Base-by-base conservation (phyloP, 495 filamentous ascomycete genomes). In the Lepidopterella palustris region DNA sequence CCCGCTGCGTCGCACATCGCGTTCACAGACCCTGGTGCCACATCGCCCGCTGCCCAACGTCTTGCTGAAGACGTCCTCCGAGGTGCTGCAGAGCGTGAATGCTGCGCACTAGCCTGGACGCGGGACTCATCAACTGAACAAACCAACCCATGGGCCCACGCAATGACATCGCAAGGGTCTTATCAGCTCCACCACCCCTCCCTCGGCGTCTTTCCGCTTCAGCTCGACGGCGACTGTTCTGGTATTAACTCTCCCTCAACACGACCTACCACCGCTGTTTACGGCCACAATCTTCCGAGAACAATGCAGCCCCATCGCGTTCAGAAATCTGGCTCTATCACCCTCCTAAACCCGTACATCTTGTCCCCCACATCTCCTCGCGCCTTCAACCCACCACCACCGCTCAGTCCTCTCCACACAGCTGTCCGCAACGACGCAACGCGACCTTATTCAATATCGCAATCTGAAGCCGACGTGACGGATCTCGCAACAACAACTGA, bases 121-220 rank as follows among this genome's bases (percentile, higher is more conserved):
- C 57, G 61, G 1, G 65, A 64, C 10, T 20, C 58, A 3, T 54
- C 64, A 4, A 11, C 58, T 13, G 31, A 58, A 15, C 64, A 60
- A 25, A 68, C 65, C 10, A 63, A 57, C 10, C 69, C 60, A 8
- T 62, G 51, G 63, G 63, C 56, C 10, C 56, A 57, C 26, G 58
- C 67, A 8, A 27, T 63, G 83, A 89, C 68, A 73, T 77, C 53
- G 76, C 76, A 51, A 68, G 75, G 51, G 11, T 79, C 78, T 40
- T 88, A 91, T 71, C 86, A 87, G 66, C 76, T 92, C 10, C 82
- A 83, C 27, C 88, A 91, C 67, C 87, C 87, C 18, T 80, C 82
- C 0, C 73, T 89, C 13, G 70, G 70, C 15, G 54, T 53, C 13
- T 68, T 72, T 35, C 63, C 62, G 28, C 65, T 74, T 59, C 31